Percentiles rank a stretch among this genome's conserved stretches.
phyloP scores from a whole-genome alignment of 345 rosid genomes.

The Aethionema arabicum region DNA sequence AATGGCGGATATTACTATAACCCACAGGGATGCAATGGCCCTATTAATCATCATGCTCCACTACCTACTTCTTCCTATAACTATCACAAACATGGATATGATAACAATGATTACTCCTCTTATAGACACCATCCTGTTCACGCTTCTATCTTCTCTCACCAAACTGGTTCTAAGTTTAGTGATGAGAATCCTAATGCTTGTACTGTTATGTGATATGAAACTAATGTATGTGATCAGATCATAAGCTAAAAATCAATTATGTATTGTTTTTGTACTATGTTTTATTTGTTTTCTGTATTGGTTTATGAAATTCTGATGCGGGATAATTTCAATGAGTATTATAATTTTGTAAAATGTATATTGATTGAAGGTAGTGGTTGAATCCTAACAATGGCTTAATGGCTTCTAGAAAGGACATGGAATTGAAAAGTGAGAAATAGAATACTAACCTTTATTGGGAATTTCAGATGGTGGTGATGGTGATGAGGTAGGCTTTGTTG shows the following conservation, averaged over 20 bases:
- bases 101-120: slow-evolving; percentile 46
- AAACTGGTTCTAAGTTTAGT: slow-evolving; percentile 64
- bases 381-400: too few species aligned
- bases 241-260: too few species aligned
- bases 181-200: slow-evolving; percentile 91
- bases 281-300: too few species aligned
- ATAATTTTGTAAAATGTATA: too few species aligned
- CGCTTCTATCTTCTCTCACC: slow-evolving; percentile 54
- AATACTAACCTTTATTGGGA: too few species aligned
- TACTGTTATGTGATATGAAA: slow-evolving; percentile 53
- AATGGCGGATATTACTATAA: slow-evolving; percentile 41
- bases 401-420: too few species aligned
- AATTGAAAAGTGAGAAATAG: too few species aligned
- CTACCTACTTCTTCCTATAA: slow-evolving; percentile 75
- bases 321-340: background rate
- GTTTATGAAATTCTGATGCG: background rate
- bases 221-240: background rate
- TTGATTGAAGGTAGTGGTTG: too few species aligned
- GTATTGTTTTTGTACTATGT: background rate
- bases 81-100: slow-evolving; percentile 84
- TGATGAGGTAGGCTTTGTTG: background rate
- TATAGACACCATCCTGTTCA: slow-evolving; percentile 48
- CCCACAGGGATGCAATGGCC: slow-evolving; percentile 67
- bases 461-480: background rate
- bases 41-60: slow-evolving; percentile 44